Percentiles rank a stretch among this genome's conserved stretches.
phyloP scores from a whole-genome alignment of 257 asterid genomes.

The Solanum dulcamara region DNA sequence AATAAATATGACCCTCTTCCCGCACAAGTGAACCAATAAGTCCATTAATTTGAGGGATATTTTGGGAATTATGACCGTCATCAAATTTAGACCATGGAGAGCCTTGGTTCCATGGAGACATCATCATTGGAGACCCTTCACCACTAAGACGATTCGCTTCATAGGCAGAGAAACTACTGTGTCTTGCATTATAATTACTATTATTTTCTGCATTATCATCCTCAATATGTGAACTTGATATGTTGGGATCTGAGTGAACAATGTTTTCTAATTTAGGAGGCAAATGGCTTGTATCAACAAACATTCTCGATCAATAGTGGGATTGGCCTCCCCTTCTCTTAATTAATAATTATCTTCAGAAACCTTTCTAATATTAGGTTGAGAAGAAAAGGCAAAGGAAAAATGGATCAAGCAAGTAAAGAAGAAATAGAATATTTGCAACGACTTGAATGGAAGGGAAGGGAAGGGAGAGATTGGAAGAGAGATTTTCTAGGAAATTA shows the following conservation, averaged over 20 bases:
- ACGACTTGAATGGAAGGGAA: neutral
- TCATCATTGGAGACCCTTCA: slow-evolving; percentile 48
- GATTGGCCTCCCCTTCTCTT: slow-evolving; percentile 1
- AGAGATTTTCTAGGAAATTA: neutral
- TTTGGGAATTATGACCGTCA: neutral
- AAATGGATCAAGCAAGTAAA: neutral
- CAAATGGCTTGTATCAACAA: slow-evolving; percentile 21
- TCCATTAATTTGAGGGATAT: slow-evolving; percentile 9
- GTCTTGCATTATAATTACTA: slow-evolving; percentile 16
- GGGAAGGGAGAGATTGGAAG: neutral
- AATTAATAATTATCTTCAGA: neutral
- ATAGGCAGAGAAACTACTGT: slow-evolving; percentile 45
- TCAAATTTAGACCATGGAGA: slow-evolving; percentile 20
- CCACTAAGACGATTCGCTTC: slow-evolving; percentile 41
- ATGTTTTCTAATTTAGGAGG: slow-evolving; percentile 15
- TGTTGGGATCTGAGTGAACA: slow-evolving; percentile 31
- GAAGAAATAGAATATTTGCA: neutral
- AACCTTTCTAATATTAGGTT: neutral
- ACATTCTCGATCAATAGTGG: neutral
- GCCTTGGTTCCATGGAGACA: slow-evolving; percentile 50
- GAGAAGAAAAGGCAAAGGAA: neutral
- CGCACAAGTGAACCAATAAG: slow-evolving; percentile 36
- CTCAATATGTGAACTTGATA: slow-evolving; percentile 12
- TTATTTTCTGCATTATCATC: slow-evolving; percentile 12
- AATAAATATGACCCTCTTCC: slow-evolving; percentile 46